Evolutionary conservation across 768 basidiomycete species (phyloP).

Genomic region (Boletus barrowsii): DNA sequence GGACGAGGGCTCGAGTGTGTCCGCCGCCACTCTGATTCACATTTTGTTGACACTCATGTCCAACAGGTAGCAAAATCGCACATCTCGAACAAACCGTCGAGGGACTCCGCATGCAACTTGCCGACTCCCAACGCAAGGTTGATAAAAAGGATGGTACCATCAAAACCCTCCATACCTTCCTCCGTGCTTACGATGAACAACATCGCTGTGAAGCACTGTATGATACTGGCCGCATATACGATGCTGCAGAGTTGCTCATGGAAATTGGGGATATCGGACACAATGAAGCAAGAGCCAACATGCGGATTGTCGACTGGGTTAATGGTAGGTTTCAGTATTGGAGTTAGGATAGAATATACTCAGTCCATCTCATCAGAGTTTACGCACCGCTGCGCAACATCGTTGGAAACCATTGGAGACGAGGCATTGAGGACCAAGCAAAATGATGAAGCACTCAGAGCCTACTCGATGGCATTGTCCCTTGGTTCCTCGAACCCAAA

Average conservation of each 20-base stretch:
- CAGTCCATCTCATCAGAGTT: neutral
- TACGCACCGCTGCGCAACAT: neutral
- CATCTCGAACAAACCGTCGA: neutral
- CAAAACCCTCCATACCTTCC: neutral
- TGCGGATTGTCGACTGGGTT: neutral
- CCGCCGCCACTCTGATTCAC: too few relatives aligned
- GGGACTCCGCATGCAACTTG: neutral
- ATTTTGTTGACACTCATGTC: neutral
- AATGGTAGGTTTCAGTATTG: neutral
- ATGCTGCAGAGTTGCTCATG: constrained; percentile 3
- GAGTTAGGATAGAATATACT: neutral
- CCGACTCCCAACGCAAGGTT: neutral
- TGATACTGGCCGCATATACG: neutral
- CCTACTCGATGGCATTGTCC: constrained; percentile 2
- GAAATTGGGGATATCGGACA: neutral
- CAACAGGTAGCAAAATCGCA: neutral
- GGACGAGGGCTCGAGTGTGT: neutral
- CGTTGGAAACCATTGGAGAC: neutral
- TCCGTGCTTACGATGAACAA: neutral
- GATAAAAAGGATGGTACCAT: neutral
- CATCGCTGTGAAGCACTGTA: constrained; percentile 3
- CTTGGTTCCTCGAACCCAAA: neutral
- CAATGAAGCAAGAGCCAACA: neutral
- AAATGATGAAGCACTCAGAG: neutral
- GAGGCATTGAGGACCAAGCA: neutral